These are phyloP conservation scores for Vaccinium darrowii DNA, from an alignment of 148 eudicot genomes.

Conservation along the genomic window DNA sequence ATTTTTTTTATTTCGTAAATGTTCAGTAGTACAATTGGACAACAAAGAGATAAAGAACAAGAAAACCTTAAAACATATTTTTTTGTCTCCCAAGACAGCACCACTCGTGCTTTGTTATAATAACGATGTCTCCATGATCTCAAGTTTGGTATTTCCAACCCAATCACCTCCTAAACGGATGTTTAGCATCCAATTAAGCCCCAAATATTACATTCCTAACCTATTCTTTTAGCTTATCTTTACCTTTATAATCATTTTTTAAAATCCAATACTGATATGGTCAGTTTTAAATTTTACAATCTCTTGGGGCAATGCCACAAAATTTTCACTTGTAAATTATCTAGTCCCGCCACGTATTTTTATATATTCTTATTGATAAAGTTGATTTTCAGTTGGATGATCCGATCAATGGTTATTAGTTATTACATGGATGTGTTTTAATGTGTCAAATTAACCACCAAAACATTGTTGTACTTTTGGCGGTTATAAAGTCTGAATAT, in stretches of 20 bases:
- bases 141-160: not conserved
- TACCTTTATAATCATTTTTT: not conserved
- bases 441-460: too few species aligned
- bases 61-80: not conserved
- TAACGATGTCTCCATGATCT: slow-evolving; percentile 7
- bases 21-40: not conserved
- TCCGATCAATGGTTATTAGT: too few species aligned
- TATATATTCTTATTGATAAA: too few species aligned
- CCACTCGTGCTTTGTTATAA: slow-evolving; percentile 6
- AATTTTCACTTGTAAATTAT: too few species aligned
- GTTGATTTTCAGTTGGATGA: too few species aligned
- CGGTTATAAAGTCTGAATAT: too few species aligned
- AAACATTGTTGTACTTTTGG: too few species aligned
- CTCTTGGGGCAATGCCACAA: too few species aligned
- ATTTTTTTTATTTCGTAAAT: too few species aligned
- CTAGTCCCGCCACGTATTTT: too few species aligned
- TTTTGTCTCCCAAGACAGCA: not conserved
- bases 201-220: not conserved
- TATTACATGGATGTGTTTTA: too few species aligned
- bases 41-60: not conserved
- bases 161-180: not conserved
- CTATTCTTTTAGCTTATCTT: not conserved
- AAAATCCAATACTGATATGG: not conserved
- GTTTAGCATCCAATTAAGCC: not conserved
- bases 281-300: too few species aligned